Evolutionary conservation across 208 protist genomes (phyloP).

Genomic region (Polymyxa betae): DNA sequence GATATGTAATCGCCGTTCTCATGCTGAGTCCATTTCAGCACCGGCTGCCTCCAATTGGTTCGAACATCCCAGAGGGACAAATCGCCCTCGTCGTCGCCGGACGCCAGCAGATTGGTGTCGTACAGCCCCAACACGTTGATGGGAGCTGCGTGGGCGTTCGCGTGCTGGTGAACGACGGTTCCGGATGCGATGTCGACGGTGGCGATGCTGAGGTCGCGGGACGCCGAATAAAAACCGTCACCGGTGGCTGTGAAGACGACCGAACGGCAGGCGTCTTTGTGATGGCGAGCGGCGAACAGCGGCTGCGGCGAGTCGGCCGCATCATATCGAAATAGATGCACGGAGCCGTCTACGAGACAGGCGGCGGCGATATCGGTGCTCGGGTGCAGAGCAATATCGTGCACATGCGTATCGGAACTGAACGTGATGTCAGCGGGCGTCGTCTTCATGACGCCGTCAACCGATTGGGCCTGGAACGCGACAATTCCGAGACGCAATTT

Average conservation of each 20-base stretch:
- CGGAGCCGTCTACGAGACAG: conserved; percentile 53
- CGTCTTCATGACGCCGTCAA: not conserved
- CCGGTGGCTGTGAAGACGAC: conserved; percentile 44
- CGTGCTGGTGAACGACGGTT: not conserved
- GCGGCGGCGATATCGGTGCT: not conserved
- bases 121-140: conserved; percentile 63
- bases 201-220: conserved; percentile 53
- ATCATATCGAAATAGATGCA: conserved; percentile 48
- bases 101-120: conserved; percentile 42
- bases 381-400: conserved; percentile 56
- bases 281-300: not conserved
- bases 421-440: conserved; percentile 18
- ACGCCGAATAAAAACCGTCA: conserved; percentile 51
- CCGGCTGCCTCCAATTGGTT: not conserved
- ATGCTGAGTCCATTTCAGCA: conserved; percentile 9
- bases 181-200: conserved; percentile 56
- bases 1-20: conserved; percentile 65
- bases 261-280: conserved; percentile 56
- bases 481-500: too few relatives aligned
- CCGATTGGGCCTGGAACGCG: too few relatives aligned
- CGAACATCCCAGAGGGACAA: conserved; percentile 67
- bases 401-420: not conserved
- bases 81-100: conserved; percentile 65
- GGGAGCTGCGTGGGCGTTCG: conserved; percentile 40
- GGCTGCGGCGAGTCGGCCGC: not conserved